Percentiles rank a stretch among this genome's conserved stretches.
phyloP scores from a whole-genome alignment of 2,329 filamentous ascomycete genomes.

The Alternaria arborescens region DNA sequence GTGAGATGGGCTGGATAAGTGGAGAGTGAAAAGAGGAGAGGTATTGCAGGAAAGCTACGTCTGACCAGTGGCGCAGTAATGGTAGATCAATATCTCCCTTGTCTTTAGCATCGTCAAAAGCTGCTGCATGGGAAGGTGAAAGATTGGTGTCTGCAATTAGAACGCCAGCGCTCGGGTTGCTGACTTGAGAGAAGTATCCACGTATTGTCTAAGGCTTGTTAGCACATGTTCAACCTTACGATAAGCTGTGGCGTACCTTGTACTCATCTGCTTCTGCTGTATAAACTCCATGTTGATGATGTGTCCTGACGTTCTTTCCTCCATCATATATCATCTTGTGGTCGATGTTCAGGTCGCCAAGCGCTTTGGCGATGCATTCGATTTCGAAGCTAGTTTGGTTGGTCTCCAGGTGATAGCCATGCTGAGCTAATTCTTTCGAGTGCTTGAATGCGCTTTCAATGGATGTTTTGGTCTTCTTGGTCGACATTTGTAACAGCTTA shows the following conservation, averaged over 20 bases:
- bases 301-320: not conserved
- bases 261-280: not conserved
- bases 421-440: not conserved
- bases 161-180: not conserved
- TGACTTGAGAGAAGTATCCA: not conserved
- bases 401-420: not conserved
- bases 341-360: not conserved
- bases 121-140: not conserved
- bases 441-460: not conserved
- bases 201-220: not conserved
- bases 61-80: slow-evolving; percentile 20
- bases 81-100: not conserved
- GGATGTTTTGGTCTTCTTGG: not conserved
- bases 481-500: not conserved
- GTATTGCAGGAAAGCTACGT: slow-evolving; percentile 22
- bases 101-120: not conserved
- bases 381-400: not conserved
- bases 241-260: not conserved
- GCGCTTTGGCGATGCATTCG: not conserved
- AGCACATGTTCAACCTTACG: not conserved
- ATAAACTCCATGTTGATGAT: not conserved
- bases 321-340: not conserved
- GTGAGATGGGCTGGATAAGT: not conserved
- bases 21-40: not conserved
- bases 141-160: not conserved